These are phyloP conservation scores for Fonticula alba DNA, from an alignment of 78 protist genomes.

Conservation along the genomic window DNA sequence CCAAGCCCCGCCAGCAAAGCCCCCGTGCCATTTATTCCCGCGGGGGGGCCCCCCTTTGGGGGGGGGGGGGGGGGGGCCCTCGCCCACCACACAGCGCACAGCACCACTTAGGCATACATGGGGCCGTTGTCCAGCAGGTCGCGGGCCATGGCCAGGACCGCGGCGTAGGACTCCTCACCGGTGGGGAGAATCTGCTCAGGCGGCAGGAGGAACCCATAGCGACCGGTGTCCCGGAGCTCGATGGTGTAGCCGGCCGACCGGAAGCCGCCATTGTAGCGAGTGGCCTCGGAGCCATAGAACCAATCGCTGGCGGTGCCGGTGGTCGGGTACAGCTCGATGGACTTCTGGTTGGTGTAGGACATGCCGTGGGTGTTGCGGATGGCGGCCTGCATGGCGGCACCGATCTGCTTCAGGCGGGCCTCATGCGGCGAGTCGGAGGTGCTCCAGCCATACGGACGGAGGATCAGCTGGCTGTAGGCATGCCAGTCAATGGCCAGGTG, in stretches of 20 bases:
- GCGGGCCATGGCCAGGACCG: too few species aligned
- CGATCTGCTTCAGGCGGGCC: neutral
- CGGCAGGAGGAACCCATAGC: constrained; percentile 15
- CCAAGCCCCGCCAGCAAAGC: too few species aligned
- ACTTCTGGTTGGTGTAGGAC: neutral
- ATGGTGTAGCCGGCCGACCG: neutral
- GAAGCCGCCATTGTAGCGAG: neutral
- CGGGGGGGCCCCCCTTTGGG: too few species aligned
- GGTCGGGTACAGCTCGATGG: constrained; percentile 6
- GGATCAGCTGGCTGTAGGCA: constrained; percentile 14
- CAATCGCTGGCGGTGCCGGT: constrained; percentile 12
- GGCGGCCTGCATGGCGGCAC: neutral
- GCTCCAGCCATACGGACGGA: constrained; percentile 19
- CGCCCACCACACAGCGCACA: too few species aligned
- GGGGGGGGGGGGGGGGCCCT: too few species aligned
- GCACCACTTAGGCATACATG: too few species aligned
- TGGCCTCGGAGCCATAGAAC: neutral
- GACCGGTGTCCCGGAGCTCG: constrained; percentile 16
- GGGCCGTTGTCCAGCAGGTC: too few species aligned
- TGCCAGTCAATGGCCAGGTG: constrained; percentile 5
- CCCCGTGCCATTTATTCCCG: too few species aligned
- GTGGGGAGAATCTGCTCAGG: constrained; percentile 8
- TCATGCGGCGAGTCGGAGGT: neutral
- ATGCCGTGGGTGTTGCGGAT: neutral
- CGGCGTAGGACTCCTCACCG: constrained; percentile 15